Evolutionary conservation across 2,329 filamentous ascomycete species (phyloP).

Genomic region (Ophiocordyceps unilateralis): DNA sequence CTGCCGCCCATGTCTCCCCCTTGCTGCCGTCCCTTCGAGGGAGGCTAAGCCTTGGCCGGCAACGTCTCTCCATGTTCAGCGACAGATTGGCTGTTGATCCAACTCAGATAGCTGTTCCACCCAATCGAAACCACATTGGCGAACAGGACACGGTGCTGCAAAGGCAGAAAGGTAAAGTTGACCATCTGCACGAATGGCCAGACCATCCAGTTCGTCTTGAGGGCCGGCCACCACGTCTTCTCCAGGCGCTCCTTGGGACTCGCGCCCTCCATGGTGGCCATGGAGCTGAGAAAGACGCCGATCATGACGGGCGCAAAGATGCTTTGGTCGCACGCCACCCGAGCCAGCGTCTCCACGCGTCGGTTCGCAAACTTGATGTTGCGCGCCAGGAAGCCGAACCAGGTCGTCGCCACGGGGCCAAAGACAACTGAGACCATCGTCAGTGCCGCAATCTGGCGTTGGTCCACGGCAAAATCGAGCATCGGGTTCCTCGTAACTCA

Average conservation of each 20-base stretch:
- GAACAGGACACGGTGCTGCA: slow-evolving; percentile 68
- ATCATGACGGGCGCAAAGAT: slow-evolving; percentile 76
- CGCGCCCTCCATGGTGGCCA: slow-evolving; percentile 65
- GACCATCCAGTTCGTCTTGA: slow-evolving; percentile 71
- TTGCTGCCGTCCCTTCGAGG: not conserved
- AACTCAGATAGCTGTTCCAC: slow-evolving; percentile 50
- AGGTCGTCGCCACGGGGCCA: slow-evolving; percentile 71
- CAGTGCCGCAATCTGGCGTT: not conserved
- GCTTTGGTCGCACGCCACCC: slow-evolving; percentile 65
- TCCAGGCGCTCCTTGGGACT: slow-evolving; percentile 47
- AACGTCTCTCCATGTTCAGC: not conserved
- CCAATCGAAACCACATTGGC: slow-evolving; percentile 65
- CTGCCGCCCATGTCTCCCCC: not conserved
- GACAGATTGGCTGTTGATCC: slow-evolving; percentile 32
- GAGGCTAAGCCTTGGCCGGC: not conserved
- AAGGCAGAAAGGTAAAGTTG: slow-evolving; percentile 77
- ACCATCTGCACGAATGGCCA: slow-evolving; percentile 75
- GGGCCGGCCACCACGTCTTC: slow-evolving; percentile 51
- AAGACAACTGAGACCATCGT: slow-evolving; percentile 45
- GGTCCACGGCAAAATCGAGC: too few species aligned
- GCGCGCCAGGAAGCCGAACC: slow-evolving; percentile 66
- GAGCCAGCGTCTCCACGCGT: slow-evolving; percentile 55
- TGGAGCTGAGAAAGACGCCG: slow-evolving; percentile 62
- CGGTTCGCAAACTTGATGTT: slow-evolving; percentile 46
- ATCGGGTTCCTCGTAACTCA: slow-evolving; percentile 22